Evolutionary conservation across 106 monocot genomes (phyloP), one percentile per base, ranked within the genome.

Genomic region (Dendrobium catenatum): DNA sequence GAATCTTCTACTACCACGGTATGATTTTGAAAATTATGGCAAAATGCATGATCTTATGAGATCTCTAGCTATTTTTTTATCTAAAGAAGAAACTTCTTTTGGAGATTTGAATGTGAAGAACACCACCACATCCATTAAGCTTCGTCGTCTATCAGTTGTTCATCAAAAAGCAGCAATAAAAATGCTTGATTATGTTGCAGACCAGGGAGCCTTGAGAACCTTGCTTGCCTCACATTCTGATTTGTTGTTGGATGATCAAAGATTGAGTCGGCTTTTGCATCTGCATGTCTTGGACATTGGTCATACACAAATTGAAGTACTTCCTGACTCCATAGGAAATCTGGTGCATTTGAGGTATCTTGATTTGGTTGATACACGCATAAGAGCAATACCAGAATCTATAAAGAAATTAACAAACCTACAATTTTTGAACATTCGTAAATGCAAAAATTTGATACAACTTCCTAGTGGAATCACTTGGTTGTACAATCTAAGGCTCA

Each of bases 301-400:
- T 2, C 11, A 51, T 24, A 66, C 77, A 17, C 18, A 55, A 0
- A 73, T 88, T 43, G 6, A 72, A 10, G 78, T 0, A 4, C 22
- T 90, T 46, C 79, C 88, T 19, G 54, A 74, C 26, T 77, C 73
- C 41, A 72, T 90, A 11, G 84, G 82, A 31, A 40, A 84, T 33
- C 77, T 90, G 15, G 20, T 86, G 31, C 84, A 86, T 42, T 33
- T 91, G 26, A 70, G 85, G 7, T 82, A 77, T 20, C 61, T 91
- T 5, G 68, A 82, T 76, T 47, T 91, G 13, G 43, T 74, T 3
- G 37, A 11, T n/a, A 85, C 91, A 1, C 22, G 3, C 3, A 76
- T 88, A 10, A 61, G 10, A 0, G 54, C 8, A 1, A n/a, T 90
- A 0, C 88, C 85, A 1, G 85, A 90, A n/a, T 81, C 90, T 9